Evolutionary conservation across 75 land plant genomes (phyloP), one percentile per base, ranked within the genome.

Genomic region (Selaginella tamariscina): DNA sequence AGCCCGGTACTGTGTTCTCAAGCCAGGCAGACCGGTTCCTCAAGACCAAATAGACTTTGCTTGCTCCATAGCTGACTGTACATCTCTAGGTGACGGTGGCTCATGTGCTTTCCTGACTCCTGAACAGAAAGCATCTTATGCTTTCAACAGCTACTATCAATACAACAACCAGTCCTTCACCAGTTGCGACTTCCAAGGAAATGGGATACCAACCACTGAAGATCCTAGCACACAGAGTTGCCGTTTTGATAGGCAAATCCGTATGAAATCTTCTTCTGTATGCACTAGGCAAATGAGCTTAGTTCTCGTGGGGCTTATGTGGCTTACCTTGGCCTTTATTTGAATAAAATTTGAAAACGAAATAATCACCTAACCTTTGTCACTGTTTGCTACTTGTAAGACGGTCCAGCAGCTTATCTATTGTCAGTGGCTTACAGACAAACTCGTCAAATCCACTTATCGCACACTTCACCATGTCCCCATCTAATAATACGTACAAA

Each of bases 101-200:
- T 59, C 62, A 9, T 59, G 62, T 21, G 8, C 24, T 5, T 8
- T n/a, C 8, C 26, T 59, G 18, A 8, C 62, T 59, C 24, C 49
- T 15, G 49, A 39, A 15, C 49, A 39, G 49, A 87, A 87, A 29
- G 74, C 81, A 0, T 90, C 96, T 1, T 90, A 87, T 62, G 96
- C 96, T 8, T 90, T 90, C 72, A 90, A 90, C 74, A 90, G 79
- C 31, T 90, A 87, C 33, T 90, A 85, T 69, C 96, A 90, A 70
- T 55, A 74, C 33, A 76, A 81, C 33, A 77, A 79, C 66, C 96
- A 90, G 31, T 57, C 70, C 24, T 60, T 60, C 9, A 56, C 57
- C 21, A 82, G 85, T n/a, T 59, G 62, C 21, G 23, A 59, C 62
- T 59, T 59, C 26, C 27, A 59, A 59, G 62, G 62, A 23, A 21